Evolutionary conservation across 768 basidiomycete species (phyloP).

Genomic region (Daedaleopsis nitida): DNA sequence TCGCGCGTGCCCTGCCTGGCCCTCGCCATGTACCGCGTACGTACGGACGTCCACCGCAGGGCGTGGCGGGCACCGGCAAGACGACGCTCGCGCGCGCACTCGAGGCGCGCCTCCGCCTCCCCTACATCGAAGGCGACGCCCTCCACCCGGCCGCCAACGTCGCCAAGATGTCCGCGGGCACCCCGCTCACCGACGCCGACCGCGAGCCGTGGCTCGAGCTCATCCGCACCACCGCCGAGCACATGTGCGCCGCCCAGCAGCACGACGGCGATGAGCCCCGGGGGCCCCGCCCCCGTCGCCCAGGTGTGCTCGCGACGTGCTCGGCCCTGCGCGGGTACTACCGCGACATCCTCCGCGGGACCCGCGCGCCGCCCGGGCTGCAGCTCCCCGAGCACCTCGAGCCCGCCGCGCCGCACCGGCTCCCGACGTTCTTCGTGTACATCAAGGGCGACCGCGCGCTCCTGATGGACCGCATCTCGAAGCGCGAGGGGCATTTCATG

Average conservation of each 20-base stretch:
- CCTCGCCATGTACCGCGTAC: background rate
- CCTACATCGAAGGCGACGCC: constrained; percentile 89
- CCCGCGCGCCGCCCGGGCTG: constrained; percentile 24
- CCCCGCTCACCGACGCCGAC: constrained; percentile 78
- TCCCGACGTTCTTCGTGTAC: constrained; percentile 77
- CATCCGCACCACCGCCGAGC: constrained; percentile 67
- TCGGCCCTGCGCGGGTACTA: constrained; percentile 83
- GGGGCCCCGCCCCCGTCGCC: constrained; percentile 7
- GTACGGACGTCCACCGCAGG: constrained; percentile 19
- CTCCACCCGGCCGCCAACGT: constrained; percentile 82
- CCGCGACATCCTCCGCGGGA: constrained; percentile 79
- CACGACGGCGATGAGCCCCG: background rate
- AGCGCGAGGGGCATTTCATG: constrained; percentile 78
- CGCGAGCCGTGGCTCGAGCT: constrained; percentile 83
- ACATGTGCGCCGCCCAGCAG: constrained; percentile 35
- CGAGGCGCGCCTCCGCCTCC: constrained; percentile 48
- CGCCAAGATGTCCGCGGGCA: constrained; percentile 82
- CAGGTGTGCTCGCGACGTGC: constrained; percentile 81
- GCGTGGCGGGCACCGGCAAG: constrained; percentile 34
- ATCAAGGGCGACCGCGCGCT: constrained; percentile 61
- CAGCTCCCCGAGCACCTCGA: constrained; percentile 27
- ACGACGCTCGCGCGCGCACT: constrained; percentile 30
- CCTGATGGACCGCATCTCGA: constrained; percentile 63
- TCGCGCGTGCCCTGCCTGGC: background rate
- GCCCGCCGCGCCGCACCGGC: constrained; percentile 29